Percentiles rank a stretch among this genome's conserved stretches.
These are phyloP conservation scores for Sapria himalayana DNA, from an alignment of 345 rosid species.

Conservation along the genomic window DNA sequence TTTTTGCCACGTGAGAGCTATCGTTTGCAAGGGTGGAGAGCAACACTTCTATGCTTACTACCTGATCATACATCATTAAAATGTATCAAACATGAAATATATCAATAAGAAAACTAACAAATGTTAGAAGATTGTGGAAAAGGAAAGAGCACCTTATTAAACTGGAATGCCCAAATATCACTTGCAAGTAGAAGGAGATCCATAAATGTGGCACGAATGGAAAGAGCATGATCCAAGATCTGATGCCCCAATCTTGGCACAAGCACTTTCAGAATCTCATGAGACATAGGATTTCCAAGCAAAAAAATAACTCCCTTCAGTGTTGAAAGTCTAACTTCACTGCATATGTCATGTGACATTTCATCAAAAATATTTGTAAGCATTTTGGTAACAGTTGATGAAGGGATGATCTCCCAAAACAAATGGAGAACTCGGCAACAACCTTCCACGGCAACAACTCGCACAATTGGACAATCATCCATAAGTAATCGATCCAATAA, in stretches of 20 bases:
- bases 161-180: slow-evolving; percentile 55
- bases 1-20: slow-evolving; percentile 54
- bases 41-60: slow-evolving; percentile 44
- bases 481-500: slow-evolving; percentile 51
- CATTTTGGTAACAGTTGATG: slow-evolving; percentile 59
- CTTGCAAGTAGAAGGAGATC: slow-evolving; percentile 62
- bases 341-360: slow-evolving; percentile 50
- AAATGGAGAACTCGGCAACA: slow-evolving; percentile 66
- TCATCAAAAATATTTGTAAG: slow-evolving; percentile 45
- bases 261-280: slow-evolving; percentile 76
- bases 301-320: slow-evolving; percentile 62
- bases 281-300: slow-evolving; percentile 80
- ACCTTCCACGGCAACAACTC: slow-evolving; percentile 93
- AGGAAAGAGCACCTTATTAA: slow-evolving; percentile 42
- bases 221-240: slow-evolving; percentile 36
- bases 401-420: slow-evolving; percentile 84
- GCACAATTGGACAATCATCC: slow-evolving; percentile 77
- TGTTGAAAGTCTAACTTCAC: slow-evolving; percentile 65
- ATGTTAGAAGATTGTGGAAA: too few species aligned
- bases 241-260: slow-evolving; percentile 61
- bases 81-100: slow-evolving; percentile 8
- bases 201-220: slow-evolving; percentile 38
- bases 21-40: slow-evolving; percentile 46
- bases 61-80: slow-evolving; percentile 18
- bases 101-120: too few species aligned